A percentile compares a stretch with the other conserved stretches of the same genome.
Conservation (phyloP, 306 rosid genomes). For the Cucumis hystrix region DNA sequence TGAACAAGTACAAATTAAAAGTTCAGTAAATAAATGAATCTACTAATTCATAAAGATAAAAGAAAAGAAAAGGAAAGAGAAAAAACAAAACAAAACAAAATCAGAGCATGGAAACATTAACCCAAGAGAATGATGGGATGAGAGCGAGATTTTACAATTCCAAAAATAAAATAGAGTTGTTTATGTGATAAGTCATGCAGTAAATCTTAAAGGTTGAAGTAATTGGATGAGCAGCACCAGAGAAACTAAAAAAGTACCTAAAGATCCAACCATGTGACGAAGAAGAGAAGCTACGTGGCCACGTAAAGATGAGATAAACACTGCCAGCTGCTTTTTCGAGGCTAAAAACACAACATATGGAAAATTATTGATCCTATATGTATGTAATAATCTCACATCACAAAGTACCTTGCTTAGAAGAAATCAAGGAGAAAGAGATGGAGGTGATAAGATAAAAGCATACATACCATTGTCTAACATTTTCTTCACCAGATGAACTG, state of each 20-base stretch:
- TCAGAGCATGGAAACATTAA: background rate
- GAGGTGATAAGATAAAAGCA: background rate
- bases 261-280: constrained; percentile 91
- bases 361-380: background rate
- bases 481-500: constrained; percentile 85
- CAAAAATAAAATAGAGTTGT: background rate
- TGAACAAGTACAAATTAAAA: background rate
- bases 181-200: background rate
- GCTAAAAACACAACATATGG: constrained; percentile 33
- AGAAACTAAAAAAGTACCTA: constrained; percentile 38
- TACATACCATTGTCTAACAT: constrained; percentile 72
- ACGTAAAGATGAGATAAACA: constrained; percentile 56
- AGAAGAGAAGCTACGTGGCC: constrained; percentile 93
- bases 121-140: background rate
- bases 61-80: no score
- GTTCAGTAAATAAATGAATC: background rate
- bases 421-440: background rate
- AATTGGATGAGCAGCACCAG: background rate
- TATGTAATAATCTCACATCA: no score
- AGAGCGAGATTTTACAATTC: background rate
- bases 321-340: constrained; percentile 67
- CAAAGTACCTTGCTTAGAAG: background rate
- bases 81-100: background rate
- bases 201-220: background rate
- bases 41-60: background rate